These are phyloP conservation scores for Ochetophila trinervis DNA, from an alignment of 306 rosid genomes.

Conservation along the genomic window DNA sequence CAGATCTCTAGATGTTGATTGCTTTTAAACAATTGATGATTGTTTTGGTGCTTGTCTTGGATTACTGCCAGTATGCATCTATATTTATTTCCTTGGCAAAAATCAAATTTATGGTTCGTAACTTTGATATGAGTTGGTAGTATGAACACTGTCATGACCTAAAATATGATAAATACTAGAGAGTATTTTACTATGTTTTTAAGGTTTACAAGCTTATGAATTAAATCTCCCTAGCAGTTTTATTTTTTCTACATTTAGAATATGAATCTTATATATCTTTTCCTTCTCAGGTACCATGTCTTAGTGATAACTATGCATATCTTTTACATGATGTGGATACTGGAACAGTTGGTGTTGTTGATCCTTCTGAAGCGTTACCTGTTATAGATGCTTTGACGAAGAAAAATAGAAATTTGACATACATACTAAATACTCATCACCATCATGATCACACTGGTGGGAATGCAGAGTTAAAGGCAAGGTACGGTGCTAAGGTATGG, in stretches of 20 bases:
- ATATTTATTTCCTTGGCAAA: background rate
- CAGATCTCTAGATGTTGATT: slow-evolving; percentile 7
- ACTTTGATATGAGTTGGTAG: background rate
- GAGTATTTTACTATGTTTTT: too few species aligned
- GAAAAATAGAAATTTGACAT: slow-evolving; percentile 82
- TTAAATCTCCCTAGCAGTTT: slow-evolving; percentile 3
- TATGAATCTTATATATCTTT: background rate
- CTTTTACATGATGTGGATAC: slow-evolving; percentile 85
- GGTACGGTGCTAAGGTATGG: slow-evolving; percentile 88
- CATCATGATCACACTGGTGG: slow-evolving; percentile 95
- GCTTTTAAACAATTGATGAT: background rate
- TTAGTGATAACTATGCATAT: slow-evolving; percentile 86
- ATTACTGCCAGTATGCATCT: background rate
- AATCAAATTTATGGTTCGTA: background rate
- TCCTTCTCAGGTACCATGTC: slow-evolving; percentile 79
- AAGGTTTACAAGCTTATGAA: background rate
- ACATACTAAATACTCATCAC: slow-evolving; percentile 89
- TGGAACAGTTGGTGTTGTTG: slow-evolving; percentile 95
- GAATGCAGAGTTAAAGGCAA: slow-evolving; percentile 81
- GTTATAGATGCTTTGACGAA: slow-evolving; percentile 71
- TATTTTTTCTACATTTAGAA: background rate
- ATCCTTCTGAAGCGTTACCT: slow-evolving; percentile 93
- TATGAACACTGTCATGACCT: too few species aligned
- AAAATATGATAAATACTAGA: too few species aligned
- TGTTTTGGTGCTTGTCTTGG: background rate